These are phyloP conservation scores for Eleusine coracana DNA, from an alignment of 176 grass and related monocot species.

Conservation along the genomic window DNA sequence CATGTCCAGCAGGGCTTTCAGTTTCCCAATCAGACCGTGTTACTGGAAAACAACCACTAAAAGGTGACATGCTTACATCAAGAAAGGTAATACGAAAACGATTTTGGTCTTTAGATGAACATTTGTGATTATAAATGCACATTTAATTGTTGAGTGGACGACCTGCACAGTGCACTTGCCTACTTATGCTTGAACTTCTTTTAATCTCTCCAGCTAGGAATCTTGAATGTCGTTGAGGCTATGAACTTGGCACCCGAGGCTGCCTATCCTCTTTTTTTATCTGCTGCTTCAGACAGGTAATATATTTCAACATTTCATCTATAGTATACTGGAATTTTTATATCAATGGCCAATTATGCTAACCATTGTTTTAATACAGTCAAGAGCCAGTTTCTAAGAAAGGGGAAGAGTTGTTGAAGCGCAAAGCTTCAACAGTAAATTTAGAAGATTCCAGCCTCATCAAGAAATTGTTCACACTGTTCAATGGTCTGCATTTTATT, in stretches of 20 bases:
- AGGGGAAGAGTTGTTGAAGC: constrained; percentile 84
- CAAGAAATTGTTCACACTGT: constrained; percentile 73
- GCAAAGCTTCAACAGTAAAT: constrained; percentile 69
- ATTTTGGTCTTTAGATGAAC: not conserved
- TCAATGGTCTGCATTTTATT: constrained; percentile 68
- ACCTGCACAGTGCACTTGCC: constrained; percentile 18
- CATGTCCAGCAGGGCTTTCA: constrained; percentile 85
- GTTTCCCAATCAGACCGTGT: constrained; percentile 72
- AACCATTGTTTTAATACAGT: constrained; percentile 54
- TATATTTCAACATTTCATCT: constrained; percentile 33
- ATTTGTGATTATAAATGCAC: constrained; percentile 7
- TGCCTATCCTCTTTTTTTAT: constrained; percentile 86
- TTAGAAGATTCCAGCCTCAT: constrained; percentile 80
- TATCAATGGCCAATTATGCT: constrained; percentile 34
- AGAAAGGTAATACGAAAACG: constrained; percentile 73
- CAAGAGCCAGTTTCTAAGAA: constrained; percentile 89
- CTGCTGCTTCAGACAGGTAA: constrained; percentile 86
- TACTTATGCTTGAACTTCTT: constrained; percentile 37
- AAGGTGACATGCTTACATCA: constrained; percentile 63
- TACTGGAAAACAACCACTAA: constrained; percentile 78
- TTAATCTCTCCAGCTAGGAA: constrained; percentile 70
- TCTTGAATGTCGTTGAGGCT: constrained; percentile 83
- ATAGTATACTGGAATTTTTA: constrained; percentile 27
- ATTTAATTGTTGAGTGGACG: constrained; percentile 30
- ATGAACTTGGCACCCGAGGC: constrained; percentile 81